phyloP scores from a whole-genome alignment of 1,284 basidiomycete species.

The Violaceomyces palustris region DNA sequence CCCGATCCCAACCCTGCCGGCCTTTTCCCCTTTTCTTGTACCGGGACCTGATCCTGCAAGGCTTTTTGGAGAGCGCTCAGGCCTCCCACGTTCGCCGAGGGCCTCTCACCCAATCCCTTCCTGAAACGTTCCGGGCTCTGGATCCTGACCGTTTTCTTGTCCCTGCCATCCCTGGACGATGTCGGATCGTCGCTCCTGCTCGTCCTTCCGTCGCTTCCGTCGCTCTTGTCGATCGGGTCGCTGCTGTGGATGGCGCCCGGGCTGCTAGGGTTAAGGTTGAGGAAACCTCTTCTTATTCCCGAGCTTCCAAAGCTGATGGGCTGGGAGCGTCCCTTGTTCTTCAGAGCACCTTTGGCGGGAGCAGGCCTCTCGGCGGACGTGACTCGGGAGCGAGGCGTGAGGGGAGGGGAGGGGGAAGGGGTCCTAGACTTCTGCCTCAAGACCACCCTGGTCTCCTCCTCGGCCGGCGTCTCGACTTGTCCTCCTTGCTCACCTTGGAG shows the following conservation, averaged over 20 bases:
- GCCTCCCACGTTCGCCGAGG: too few species aligned
- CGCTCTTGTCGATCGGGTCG: conserved; percentile 29
- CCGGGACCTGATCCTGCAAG: too few species aligned
- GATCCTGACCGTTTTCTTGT: conserved; percentile 25
- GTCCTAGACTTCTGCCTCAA: conserved; percentile 15
- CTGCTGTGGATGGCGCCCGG: conserved; percentile 30
- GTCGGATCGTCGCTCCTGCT: background rate
- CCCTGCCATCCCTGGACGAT: too few species aligned
- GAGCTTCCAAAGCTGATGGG: conserved; percentile 16
- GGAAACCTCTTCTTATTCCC: conserved; percentile 32
- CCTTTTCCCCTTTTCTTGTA: too few species aligned
- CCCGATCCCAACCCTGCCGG: background rate
- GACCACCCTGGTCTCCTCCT: conserved; percentile 17
- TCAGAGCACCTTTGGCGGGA: conserved; percentile 25
- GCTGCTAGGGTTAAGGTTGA: conserved; percentile 34
- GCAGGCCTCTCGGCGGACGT: conserved; percentile 23
- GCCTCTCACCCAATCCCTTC: too few species aligned
- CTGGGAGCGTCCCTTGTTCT: conserved; percentile 8
- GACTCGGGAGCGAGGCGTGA: conserved; percentile 12
- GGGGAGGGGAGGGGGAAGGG: conserved; percentile 17
- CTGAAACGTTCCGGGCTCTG: conserved; percentile 22
- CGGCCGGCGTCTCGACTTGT: background rate
- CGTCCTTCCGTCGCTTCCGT: too few species aligned
- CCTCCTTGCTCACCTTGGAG: conserved; percentile 1
- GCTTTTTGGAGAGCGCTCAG: too few species aligned